phyloP scores from a whole-genome alignment of 257 asterid species.

The Eustoma russellianum region DNA sequence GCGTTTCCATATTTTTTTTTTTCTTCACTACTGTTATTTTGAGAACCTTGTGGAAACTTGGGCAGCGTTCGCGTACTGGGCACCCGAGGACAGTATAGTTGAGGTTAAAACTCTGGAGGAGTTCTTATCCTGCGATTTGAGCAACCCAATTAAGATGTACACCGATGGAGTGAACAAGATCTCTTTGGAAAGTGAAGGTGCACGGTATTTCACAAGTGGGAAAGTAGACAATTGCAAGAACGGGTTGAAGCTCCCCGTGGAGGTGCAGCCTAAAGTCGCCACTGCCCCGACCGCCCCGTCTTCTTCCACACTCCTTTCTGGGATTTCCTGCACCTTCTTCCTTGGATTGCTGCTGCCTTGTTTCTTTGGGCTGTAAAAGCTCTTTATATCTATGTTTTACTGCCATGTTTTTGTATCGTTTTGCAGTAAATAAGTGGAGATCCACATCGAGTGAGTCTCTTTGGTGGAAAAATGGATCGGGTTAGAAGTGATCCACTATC shows the following conservation, averaged over 20 bases:
- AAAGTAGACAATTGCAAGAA: slow-evolving; percentile 41
- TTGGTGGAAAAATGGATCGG: too few species aligned
- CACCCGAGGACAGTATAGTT: slow-evolving; percentile 30
- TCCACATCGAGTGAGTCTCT: too few species aligned
- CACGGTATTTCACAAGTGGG: slow-evolving; percentile 51
- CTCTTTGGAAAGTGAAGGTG: slow-evolving; percentile 45
- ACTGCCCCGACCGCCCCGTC: neutral
- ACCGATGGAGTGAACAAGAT: slow-evolving; percentile 28
- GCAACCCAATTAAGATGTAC: slow-evolving; percentile 56
- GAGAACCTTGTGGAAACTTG: neutral
- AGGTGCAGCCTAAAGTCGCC: slow-evolving; percentile 19
- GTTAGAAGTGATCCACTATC: too few species aligned
- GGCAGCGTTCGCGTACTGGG: slow-evolving; percentile 47
- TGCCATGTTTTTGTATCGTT: neutral
- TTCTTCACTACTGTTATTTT: too few species aligned
- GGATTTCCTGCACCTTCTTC: neutral
- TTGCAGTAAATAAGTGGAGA: too few species aligned
- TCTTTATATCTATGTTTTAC: neutral
- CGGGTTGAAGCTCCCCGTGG: slow-evolving; percentile 56
- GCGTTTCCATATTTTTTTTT: too few species aligned
- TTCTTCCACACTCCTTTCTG: slow-evolving; percentile 5
- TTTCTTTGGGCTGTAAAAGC: neutral
- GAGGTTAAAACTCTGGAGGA: slow-evolving; percentile 51
- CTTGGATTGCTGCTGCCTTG: slow-evolving; percentile 6
- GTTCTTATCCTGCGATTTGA: slow-evolving; percentile 40